A percentile compares a stretch with the other conserved stretches of the same genome.
Evolutionary conservation across 805 yeast species (phyloP).

Genomic region (Candida orba): DNA sequence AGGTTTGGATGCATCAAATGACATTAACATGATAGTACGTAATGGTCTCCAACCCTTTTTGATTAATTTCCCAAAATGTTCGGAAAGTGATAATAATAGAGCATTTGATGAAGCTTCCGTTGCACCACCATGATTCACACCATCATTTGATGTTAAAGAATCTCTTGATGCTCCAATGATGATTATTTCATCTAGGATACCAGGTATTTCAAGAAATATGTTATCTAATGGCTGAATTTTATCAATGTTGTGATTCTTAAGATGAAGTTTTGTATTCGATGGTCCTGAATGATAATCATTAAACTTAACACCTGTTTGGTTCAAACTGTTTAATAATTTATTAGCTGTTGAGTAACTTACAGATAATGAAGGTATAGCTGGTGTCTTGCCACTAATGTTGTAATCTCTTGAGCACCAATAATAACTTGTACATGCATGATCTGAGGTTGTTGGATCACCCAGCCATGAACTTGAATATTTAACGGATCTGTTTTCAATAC

Average conservation of each 20-base stretch:
- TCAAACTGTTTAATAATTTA: not conserved
- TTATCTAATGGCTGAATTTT: conserved; percentile 38
- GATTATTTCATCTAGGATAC: conserved; percentile 47
- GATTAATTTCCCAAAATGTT: conserved; percentile 39
- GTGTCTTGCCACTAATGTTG: conserved; percentile 28
- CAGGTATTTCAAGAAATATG: conserved; percentile 48
- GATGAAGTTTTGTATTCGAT: not conserved
- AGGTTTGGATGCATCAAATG: conserved; percentile 80
- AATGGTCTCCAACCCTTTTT: conserved; percentile 62
- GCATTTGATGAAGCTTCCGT: conserved; percentile 5
- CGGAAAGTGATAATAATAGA: conserved; percentile 37
- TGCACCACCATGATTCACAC: not conserved
- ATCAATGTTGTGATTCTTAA: conserved; percentile 29
- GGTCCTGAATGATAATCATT: not conserved
- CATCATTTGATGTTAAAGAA: conserved; percentile 22
- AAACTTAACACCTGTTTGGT: not conserved
- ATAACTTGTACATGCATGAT: conserved; percentile 45
- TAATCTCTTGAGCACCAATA: conserved; percentile 6
- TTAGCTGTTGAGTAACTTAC: conserved; percentile 29
- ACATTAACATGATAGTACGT: conserved; percentile 60
- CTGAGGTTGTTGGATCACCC: conserved; percentile 78
- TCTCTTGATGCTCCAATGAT: conserved; percentile 53
- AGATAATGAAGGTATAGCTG: conserved; percentile 49
- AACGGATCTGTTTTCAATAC: conserved; percentile 59
- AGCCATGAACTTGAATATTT: conserved; percentile 52